Evolutionary conservation across 257 asterid genomes (phyloP), one percentile per base, ranked within the genome.

Genomic region (Asclepias syriaca): DNA sequence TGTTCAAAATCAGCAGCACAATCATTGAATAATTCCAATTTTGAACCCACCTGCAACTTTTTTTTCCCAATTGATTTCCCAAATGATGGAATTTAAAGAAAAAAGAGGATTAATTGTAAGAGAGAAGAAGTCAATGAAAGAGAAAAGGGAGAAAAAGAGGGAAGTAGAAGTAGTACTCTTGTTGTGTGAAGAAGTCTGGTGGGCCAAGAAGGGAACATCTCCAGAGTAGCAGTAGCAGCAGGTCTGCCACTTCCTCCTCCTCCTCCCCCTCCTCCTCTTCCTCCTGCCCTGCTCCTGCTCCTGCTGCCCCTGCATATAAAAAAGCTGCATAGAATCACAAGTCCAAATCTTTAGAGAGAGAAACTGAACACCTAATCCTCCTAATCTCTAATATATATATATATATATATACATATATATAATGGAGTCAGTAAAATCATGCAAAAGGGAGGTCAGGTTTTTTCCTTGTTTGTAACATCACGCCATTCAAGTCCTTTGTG

Each of bases 201-300:
- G 76, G 99, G 96, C 96, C 96, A 84, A 81, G 97, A 92, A 71
- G 97, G 98, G 91, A 95, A 95, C 93, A 92, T 92, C 65, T 95
- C 95, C 88, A 92, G 95, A 72, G 96, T 90, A 76, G 98, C 90
- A 60, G 96, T 90, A 76, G 96, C 96, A 81, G 97, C 96, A 81
- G 97, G 95, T 77, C 84, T 87, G 76, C 76, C 78, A 71, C 87
- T 66, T 54, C 83, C 55, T 65, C 85, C 70, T 46, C 84, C 39
- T 65, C 85, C 70, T 43, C 11, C 48, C 6, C 11, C 45, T 40
- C 45, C 45, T 40, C 8, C 34, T 2, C 11, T 77, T 73, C 87
- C 64, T 24, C 27, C 27, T 54, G 84, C 27, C 27, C 45, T 40
- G 45, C 34, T 2, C 11, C 78, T 73, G 88, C 64, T 24, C 27